Evolutionary conservation across 306 rosid species (phyloP).

Genomic region (Mimosa bimucronata): DNA sequence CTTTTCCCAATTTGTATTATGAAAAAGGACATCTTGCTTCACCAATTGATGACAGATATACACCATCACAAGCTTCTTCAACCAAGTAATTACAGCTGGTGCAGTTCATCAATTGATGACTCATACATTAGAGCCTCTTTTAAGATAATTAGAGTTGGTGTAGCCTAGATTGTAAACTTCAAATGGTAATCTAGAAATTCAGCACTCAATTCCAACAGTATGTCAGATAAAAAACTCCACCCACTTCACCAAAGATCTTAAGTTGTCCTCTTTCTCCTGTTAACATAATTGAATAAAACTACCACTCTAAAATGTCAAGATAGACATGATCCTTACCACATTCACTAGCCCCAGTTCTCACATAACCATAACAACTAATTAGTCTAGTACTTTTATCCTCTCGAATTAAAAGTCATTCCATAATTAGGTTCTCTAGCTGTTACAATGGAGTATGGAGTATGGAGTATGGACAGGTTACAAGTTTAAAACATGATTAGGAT

Average conservation of each 20-base stretch:
- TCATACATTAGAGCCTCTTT: neutral
- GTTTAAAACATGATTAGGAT: neutral
- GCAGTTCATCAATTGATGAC: neutral
- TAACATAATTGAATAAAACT: neutral
- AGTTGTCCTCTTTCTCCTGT: neutral
- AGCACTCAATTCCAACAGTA: neutral
- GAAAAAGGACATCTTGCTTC: neutral
- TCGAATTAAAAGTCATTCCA: neutral
- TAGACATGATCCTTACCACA: neutral
- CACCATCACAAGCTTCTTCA: neutral
- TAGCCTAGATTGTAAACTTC: neutral
- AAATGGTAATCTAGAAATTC: neutral
- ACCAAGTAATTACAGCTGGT: neutral
- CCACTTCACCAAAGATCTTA: neutral
- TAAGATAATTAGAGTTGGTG: neutral
- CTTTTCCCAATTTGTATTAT: neutral
- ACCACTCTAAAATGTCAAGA: neutral
- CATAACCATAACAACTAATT: neutral
- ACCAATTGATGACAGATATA: neutral
- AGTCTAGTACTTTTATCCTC: neutral
- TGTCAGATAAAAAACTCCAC: neutral
- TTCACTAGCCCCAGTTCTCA: neutral
- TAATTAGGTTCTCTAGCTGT: neutral
- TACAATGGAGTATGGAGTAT: no score
- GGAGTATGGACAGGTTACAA: neutral